Evolutionary conservation across 2,329 filamentous ascomycete genomes (phyloP), one percentile per base, ranked within the genome.

Genomic region (Pyricularia grisea): DNA sequence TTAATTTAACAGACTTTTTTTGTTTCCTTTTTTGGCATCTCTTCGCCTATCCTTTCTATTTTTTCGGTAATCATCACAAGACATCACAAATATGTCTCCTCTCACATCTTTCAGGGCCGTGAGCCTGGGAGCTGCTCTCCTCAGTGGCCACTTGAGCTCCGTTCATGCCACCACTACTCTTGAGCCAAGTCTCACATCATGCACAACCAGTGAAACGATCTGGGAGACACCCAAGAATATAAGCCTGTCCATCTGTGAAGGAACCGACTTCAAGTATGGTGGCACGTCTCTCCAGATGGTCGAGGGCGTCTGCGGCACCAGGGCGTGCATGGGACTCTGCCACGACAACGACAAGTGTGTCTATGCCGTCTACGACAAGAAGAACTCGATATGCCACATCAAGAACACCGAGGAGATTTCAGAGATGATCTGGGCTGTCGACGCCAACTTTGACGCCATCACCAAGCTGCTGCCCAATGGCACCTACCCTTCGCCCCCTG

Each of bases 1-100:
- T 58, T 11, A 58, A 10, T n/a, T n/a, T 3, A 58, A 25, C 50
- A 25, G 23, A 6, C 23, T 25, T 58, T 58, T 3, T 11, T 58
- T 58, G 7, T 58, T 58, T 25, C 50, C 50, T 58, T 23, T 25
- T 7, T 7, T 3, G 28, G 4, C 12, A 3, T 25, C 25, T n/a
- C 11, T 30, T 42, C 17, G 14, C 65, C 12, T 25, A 23, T 66
- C 31, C 80, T 64, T 66, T 50, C 12, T 20, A n/a, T 17, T 58
- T 58, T 58, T 58, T 58, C 23, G 20, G 20, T 58, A 58, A 33
- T 6, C 27, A 67, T 7, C 17, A 12, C 7, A 3, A 33, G n/a
- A 42, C 28, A 1, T 20, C 11, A 20, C 23, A 33, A 67, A 10
- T 23, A 67, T 67, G 65, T 55, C 65, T 28, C 31, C 65, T 50